Base-by-base conservation (phyloP, 2,329 filamentous ascomycete species). In the Dothistroma pini region DNA sequence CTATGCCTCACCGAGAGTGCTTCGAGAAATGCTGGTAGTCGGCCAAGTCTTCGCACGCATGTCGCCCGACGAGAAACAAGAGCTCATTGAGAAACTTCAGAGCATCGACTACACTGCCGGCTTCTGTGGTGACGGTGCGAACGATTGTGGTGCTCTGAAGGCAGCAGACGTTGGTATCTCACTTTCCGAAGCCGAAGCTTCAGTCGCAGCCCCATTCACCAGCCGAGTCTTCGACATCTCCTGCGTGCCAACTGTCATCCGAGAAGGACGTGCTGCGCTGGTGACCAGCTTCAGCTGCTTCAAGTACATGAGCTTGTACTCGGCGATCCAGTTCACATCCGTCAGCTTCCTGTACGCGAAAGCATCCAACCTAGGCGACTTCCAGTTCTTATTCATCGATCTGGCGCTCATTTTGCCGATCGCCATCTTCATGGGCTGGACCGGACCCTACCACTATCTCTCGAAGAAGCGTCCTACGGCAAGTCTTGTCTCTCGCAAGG, bases 221-320 rank as follows among this genome's bases (percentile, higher is more conserved):
- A 96, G 91, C 59, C 87, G 93, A 38, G 83, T 97, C 19, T 99
- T 99, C 73, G 95, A 99, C 74, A 97, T 99, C 70, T 90, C 90
- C 12, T 99, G 95, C 74, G 93, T 99, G 4, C 89, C 93, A 8
- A 88, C 93, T 71, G 88, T 99, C 65, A 97, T 99, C 65, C 76
- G 92, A 67, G 95, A 99, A 80, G 95, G 95, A 21, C 87, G 96
- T 64, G 93, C 93, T 21, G 91, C 96, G 35, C 83, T 99, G 35
- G 93, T 97, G n/a, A 99, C 95, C 12, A 96, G 92, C 76, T 99
- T 99, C 79, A 96, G 91, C 79, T 99, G 95, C 79, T 99, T 99
- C 84, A 99, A 97, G 80, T 99, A 96, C 78, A 99, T 99, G 96
- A 96, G 90, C 70, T 78, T 99, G 66, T 99, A 99, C 80, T 97